Percentiles rank a stretch among this genome's conserved stretches.
Conservation (phyloP, 2,329 filamentous ascomycete species). For the Xylariaceae sp. region DNA sequence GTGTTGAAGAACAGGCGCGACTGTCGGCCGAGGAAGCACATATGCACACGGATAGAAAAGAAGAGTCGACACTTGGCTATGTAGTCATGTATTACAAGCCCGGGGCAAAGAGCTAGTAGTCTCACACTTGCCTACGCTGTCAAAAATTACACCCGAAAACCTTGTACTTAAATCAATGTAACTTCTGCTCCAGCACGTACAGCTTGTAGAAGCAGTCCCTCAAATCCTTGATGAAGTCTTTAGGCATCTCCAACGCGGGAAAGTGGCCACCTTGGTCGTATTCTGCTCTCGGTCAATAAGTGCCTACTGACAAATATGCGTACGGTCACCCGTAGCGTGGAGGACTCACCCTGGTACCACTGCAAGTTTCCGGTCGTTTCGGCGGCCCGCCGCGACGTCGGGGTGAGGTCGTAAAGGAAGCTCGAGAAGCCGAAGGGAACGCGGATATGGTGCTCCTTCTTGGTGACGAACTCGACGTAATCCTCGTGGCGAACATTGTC, state of each 20-base stretch:
- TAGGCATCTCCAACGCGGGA: conserved; percentile 9
- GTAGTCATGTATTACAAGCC: too few species aligned
- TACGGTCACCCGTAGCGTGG: not conserved
- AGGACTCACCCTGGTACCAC: conserved; percentile 11
- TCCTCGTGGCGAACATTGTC: conserved; percentile 10
- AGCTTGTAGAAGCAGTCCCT: not conserved
- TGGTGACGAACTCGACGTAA: conserved; percentile 7
- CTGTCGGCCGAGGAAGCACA: too few species aligned
- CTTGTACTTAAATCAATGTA: too few species aligned
- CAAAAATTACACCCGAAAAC: too few species aligned
- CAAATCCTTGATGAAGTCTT: not conserved
- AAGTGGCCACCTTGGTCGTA: conserved; percentile 13
- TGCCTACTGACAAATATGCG: too few species aligned
- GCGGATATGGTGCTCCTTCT: conserved; percentile 11
- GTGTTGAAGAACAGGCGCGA: too few species aligned
- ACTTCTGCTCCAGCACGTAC: too few species aligned
- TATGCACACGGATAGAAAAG: too few species aligned
- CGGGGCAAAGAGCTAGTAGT: too few species aligned
- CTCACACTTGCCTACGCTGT: too few species aligned
- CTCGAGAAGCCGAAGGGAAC: conserved; percentile 12
- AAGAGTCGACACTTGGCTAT: too few species aligned
- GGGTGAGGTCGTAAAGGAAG: conserved; percentile 9
- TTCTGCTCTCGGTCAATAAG: conserved; percentile 5
- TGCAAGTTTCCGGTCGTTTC: conserved; percentile 11
- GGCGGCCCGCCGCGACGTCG: conserved; percentile 7